Percentiles rank a stretch among this genome's conserved stretches.
Conservation (phyloP, 345 rosid species). For the Triadica sebifera region DNA sequence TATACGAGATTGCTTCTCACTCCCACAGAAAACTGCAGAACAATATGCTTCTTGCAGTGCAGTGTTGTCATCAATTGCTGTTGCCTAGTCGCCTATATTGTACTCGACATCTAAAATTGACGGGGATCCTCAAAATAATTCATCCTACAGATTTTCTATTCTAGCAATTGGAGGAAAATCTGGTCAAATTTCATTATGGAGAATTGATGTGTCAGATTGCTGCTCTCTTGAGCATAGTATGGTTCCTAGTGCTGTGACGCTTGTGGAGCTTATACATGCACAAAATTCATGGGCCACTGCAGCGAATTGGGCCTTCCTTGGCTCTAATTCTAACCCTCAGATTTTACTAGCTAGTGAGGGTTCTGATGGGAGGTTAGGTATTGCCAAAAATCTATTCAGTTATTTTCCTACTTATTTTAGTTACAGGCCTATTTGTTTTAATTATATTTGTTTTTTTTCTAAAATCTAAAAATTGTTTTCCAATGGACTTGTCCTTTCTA, state of each 20-base stretch:
- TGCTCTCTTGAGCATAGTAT: conserved; percentile 56
- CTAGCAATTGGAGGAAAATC: conserved; percentile 87
- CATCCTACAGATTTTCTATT: conserved; percentile 56
- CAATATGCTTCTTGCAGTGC: conserved; percentile 71
- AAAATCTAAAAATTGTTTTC: too few relatives aligned
- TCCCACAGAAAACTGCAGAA: conserved; percentile 48
- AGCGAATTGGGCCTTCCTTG: conserved; percentile 52
- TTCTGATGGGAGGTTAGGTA: conserved; percentile 85
- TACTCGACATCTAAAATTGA: conserved; percentile 38
- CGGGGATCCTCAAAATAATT: conserved; percentile 30
- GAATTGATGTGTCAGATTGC: conserved; percentile 57
- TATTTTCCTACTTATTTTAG: conserved; percentile 6
- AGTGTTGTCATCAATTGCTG: conserved; percentile 56
- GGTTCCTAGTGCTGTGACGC: conserved; percentile 35
- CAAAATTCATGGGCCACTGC: conserved; percentile 82
- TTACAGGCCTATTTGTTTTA: too few relatives aligned
- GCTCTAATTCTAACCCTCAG: conserved; percentile 48
- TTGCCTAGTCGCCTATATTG: conserved; percentile 84
- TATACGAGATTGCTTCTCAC: background rate
- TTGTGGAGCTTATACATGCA: conserved; percentile 63
- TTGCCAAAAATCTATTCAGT: conserved; percentile 7
- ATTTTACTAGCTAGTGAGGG: conserved; percentile 75
- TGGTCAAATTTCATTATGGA: conserved; percentile 78
- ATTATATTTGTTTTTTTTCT: too few relatives aligned
- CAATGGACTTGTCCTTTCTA: too few relatives aligned